phyloP scores from a whole-genome alignment of 768 basidiomycete species.

The Cystofilobasidium macerans region DNA sequence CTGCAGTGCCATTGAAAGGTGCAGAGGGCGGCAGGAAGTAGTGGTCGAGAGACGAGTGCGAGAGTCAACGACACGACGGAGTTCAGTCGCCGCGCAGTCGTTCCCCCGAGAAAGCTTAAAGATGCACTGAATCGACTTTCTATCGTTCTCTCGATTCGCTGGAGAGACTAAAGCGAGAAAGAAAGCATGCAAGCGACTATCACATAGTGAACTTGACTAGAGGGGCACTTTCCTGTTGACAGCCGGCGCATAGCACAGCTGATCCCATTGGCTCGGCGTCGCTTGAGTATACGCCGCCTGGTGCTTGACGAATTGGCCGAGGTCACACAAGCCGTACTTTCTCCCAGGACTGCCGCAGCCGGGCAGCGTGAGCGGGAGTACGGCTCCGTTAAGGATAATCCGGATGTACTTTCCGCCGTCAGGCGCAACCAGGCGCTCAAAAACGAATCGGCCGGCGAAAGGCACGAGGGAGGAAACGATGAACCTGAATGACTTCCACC shows the following conservation, averaged over 20 bases:
- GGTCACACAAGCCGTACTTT: not conserved
- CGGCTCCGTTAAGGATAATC: slow-evolving; percentile 1
- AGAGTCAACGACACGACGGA: no score
- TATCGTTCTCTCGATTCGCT: no score
- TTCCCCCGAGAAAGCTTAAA: no score
- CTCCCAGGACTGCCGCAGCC: not conserved
- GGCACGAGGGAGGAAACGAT: not conserved
- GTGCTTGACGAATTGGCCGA: not conserved
- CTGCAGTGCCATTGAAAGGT: no score
- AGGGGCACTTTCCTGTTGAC: slow-evolving; percentile 1
- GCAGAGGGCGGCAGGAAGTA: no score
- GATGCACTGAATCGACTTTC: no score
- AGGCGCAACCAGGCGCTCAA: not conserved
- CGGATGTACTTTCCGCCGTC: not conserved
- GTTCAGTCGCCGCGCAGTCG: no score
- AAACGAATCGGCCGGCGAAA: slow-evolving; percentile 7
- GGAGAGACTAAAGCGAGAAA: no score
- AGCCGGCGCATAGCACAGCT: slow-evolving; percentile 1
- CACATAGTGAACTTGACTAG: no score
- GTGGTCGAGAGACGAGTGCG: no score
- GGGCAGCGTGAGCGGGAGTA: not conserved
- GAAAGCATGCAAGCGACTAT: no score
- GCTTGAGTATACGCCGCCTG: not conserved
- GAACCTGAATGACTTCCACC: not conserved
- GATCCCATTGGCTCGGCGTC: not conserved